Percentiles rank a stretch among this genome's conserved stretches.
phyloP scores from a whole-genome alignment of 495 filamentous ascomycete genomes.

The Aspergillus affinis region DNA sequence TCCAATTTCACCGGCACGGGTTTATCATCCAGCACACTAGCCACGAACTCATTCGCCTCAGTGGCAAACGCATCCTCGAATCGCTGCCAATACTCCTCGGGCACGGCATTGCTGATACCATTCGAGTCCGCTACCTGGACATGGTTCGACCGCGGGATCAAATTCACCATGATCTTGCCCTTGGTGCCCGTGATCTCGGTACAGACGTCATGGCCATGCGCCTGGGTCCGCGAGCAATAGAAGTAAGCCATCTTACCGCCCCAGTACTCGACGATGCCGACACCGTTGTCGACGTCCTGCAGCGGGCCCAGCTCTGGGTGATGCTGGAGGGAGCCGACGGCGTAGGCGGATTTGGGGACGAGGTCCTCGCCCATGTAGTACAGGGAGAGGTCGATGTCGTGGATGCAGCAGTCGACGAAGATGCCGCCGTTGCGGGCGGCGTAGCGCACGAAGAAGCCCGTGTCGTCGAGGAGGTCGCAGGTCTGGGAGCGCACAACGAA shows the following conservation, averaged over 20 bases:
- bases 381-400: constrained; percentile 49
- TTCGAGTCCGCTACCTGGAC: constrained; percentile 20
- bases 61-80: constrained; percentile 30
- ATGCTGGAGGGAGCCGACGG: constrained; percentile 22
- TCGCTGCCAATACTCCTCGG: constrained; percentile 27
- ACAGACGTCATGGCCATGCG: constrained; percentile 30
- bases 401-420: constrained; percentile 49
- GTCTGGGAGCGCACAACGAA: constrained; percentile 47
- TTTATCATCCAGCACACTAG: constrained; percentile 17
- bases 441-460: constrained; percentile 48
- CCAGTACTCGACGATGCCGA: constrained; percentile 36
- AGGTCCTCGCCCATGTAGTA: constrained; percentile 42
- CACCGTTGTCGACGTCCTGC: constrained; percentile 31
- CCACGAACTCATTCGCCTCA: constrained; percentile 33
- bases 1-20: constrained; percentile 32
- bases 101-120: constrained; percentile 30
- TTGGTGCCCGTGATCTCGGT: constrained; percentile 33
- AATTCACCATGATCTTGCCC: constrained; percentile 34
- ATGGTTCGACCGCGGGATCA: constrained; percentile 21
- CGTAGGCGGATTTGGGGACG: constrained; percentile 26
- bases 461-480: constrained; percentile 40
- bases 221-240: constrained; percentile 33
- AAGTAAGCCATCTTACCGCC: constrained; percentile 36
- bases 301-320: constrained; percentile 28
- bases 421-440: constrained; percentile 44